A percentile compares a stretch with the other conserved stretches of the same genome.
These are phyloP conservation scores for Sugiyamaella floridensis DNA, from an alignment of 805 yeast genomes.

Conservation along the genomic window DNA sequence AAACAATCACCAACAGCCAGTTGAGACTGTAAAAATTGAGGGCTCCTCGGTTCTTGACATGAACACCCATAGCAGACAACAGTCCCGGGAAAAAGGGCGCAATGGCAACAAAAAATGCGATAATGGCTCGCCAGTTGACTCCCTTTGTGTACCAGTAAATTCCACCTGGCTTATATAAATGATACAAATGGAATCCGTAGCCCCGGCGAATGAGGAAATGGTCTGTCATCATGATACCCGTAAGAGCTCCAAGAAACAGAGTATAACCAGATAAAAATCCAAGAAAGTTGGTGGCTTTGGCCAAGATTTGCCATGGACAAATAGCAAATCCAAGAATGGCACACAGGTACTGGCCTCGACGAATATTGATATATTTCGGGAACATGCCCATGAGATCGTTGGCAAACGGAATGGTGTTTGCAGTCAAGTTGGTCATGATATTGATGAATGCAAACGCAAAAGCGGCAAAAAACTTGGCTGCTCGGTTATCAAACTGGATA, in stretches of 20 bases:
- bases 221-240: slow-evolving; percentile 36
- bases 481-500: slow-evolving; percentile 32
- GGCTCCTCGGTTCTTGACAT: slow-evolving; percentile 1
- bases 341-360: slow-evolving; percentile 36
- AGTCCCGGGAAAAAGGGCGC: slow-evolving; percentile 24
- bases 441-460: slow-evolving; percentile 37
- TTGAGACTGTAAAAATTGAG: neutral
- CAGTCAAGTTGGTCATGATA: slow-evolving; percentile 41
- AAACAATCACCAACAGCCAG: neutral
- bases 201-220: slow-evolving; percentile 35
- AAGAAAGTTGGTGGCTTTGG: slow-evolving; percentile 11
- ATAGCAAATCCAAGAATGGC: slow-evolving; percentile 32
- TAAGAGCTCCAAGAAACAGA: slow-evolving; percentile 38
- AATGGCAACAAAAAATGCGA: slow-evolving; percentile 27
- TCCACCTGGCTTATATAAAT: slow-evolving; percentile 35
- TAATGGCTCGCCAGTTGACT: slow-evolving; percentile 38
- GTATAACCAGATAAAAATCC: slow-evolving; percentile 28
- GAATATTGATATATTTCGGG: slow-evolving; percentile 40
- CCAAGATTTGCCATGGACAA: slow-evolving; percentile 32
- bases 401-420: slow-evolving; percentile 44
- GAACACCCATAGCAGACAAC: slow-evolving; percentile 17
- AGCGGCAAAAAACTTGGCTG: slow-evolving; percentile 37
- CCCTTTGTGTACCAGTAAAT: slow-evolving; percentile 41
- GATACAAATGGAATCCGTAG: slow-evolving; percentile 36
- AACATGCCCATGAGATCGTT: slow-evolving; percentile 43